Base-by-base conservation (phyloP, 768 basidiomycete species). In the Tricholoma flavovirens region DNA sequence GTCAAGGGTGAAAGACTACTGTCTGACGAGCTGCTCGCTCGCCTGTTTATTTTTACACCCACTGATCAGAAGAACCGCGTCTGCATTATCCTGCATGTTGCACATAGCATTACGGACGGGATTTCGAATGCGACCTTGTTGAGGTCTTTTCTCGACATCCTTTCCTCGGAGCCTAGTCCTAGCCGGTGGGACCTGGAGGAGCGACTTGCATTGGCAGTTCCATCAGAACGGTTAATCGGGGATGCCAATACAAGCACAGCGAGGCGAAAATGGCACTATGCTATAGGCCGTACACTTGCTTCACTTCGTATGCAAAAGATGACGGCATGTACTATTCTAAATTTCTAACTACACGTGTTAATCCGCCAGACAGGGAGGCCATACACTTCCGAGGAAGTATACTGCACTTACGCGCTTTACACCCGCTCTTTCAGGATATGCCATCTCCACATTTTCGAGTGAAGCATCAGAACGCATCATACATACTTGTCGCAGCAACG, bases 71-170 rank as follows among this genome's bases (percentile, higher is more conserved):
- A 66, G 1, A 67, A 69, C 15, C 64, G 56, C 5, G 67, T 76
- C 49, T 78, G 83, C 58, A 38, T 82, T 46, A 51, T 81, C 22
- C 61, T 80, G 19, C 62, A 75, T 38, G 65, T 74, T 14, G 73
- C 81, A 0, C 83, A 86, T 62, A 67, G 69, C 49, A 76, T 84
- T 42, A 73, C 77, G 0, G 83, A 85, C 61, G 80, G 77, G 15
- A 73, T 73, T 43, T 69, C 76, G 10, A 77, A 74, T 56, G 56
- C 60, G 7, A 75, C 73, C 1, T 58, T 83, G 11, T 46, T 75
- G 51, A 75, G 75, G 52, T 71, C 71, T 17, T 77, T 84, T 53
- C 60, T 83, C 48, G 72, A 82, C 29, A 66, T 71, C 2, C 67
- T 84, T 22, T 61, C 63, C 22, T 64, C 57, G 8, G 57, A 64